These are phyloP conservation scores for Malus asiatica DNA, from an alignment of 306 rosid genomes.

Conservation along the genomic window DNA sequence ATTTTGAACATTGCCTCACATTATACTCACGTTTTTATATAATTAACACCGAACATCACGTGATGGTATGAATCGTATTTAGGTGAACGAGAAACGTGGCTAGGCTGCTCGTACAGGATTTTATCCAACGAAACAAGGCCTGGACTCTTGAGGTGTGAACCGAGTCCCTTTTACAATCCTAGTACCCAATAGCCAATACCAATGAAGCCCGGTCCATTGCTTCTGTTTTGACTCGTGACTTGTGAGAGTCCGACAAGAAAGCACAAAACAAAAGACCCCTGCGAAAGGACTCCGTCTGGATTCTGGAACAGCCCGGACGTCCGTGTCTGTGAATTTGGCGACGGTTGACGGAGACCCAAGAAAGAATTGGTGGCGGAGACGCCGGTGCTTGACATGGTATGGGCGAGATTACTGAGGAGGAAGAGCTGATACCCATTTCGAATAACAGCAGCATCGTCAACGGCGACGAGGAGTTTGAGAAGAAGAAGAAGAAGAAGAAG, in stretches of 20 bases:
- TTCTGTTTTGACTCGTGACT: background rate
- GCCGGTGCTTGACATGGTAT: slow-evolving; percentile 7
- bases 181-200: background rate
- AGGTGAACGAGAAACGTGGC: no score
- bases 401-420: slow-evolving; percentile 52
- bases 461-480: background rate
- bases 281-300: background rate
- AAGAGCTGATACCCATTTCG: slow-evolving; percentile 8
- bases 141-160: background rate
- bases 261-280: background rate
- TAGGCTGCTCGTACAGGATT: no score
- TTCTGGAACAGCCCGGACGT: background rate
- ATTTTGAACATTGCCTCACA: no score
- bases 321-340: background rate
- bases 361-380: slow-evolving; percentile 1
- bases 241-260: background rate
- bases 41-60: no score
- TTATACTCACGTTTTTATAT: no score
- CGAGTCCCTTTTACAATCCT: background rate
- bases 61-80: no score
- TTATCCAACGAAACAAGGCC: no score
- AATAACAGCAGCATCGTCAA: background rate
- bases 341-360: background rate
- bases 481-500: slow-evolving; percentile 11
- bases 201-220: background rate